These are phyloP conservation scores for Aplosporella prunicola DNA, from an alignment of 2,329 filamentous ascomycete genomes.

Conservation along the genomic window DNA sequence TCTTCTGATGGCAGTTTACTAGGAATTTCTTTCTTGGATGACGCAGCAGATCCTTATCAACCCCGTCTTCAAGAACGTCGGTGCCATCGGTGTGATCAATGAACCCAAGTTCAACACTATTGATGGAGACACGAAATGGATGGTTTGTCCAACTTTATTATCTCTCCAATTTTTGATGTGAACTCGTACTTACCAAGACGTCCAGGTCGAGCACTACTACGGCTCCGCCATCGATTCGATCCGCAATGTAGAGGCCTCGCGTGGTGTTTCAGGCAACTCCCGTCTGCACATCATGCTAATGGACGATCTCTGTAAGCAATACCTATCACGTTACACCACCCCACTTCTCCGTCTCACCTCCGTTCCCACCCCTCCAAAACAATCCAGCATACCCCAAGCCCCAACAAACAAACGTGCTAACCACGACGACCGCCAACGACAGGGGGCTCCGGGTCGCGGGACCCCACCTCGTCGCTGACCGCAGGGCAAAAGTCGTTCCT, in stretches of 20 bases:
- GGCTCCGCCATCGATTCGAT: slow-evolving; percentile 38
- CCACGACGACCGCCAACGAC: no score
- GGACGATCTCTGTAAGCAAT: slow-evolving; percentile 46
- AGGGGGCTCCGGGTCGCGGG: not conserved
- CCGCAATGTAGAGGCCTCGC: slow-evolving; percentile 37
- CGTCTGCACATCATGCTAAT: slow-evolving; percentile 47
- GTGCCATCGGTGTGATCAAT: slow-evolving; percentile 51
- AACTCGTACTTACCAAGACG: no score
- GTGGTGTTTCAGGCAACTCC: slow-evolving; percentile 34
- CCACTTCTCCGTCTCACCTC: slow-evolving; percentile 32
- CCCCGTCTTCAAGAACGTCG: slow-evolving; percentile 44
- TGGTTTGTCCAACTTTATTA: not conserved
- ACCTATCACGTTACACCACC: slow-evolving; percentile 41
- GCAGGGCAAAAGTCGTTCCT: not conserved
- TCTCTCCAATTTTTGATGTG: slow-evolving; percentile 26
- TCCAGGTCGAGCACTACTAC: slow-evolving; percentile 40
- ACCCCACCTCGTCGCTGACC: not conserved
- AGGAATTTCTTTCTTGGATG: slow-evolving; percentile 49
- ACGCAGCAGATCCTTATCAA: slow-evolving; percentile 42
- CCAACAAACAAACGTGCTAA: no score
- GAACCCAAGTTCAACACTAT: slow-evolving; percentile 35
- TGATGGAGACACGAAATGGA: slow-evolving; percentile 3
- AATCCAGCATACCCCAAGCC: not conserved
- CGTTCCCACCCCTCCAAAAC: slow-evolving; percentile 34
- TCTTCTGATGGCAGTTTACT: no score